These are phyloP conservation scores for Penicillium malachiteum DNA, from an alignment of 495 filamentous ascomycete genomes.

Conservation along the genomic window DNA sequence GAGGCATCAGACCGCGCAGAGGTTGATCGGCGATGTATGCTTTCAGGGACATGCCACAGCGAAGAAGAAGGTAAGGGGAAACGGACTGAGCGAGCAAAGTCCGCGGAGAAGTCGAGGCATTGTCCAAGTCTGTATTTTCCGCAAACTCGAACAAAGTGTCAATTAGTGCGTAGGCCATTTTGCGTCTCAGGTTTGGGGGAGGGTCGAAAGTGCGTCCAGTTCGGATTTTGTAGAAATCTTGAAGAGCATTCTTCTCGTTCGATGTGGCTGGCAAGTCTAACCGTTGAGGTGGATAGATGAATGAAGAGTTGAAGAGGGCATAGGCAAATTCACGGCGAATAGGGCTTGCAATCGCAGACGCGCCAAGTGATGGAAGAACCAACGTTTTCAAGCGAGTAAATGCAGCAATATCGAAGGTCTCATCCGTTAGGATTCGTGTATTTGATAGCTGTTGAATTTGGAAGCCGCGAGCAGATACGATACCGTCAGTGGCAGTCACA, in stretches of 20 bases:
- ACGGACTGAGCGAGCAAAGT: slow-evolving; percentile 70
- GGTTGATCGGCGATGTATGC: slow-evolving; percentile 91
- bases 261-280: slow-evolving; percentile 57
- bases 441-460: slow-evolving; percentile 28
- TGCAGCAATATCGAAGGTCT: slow-evolving; percentile 76
- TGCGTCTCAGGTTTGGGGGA: slow-evolving; percentile 58
- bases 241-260: slow-evolving; percentile 53
- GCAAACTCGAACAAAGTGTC: slow-evolving; percentile 75
- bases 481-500: slow-evolving; percentile 39
- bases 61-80: slow-evolving; percentile 80
- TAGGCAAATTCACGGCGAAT: slow-evolving; percentile 69
- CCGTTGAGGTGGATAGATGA: slow-evolving; percentile 70
- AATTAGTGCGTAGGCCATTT: slow-evolving; percentile 76
- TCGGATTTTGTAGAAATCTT: slow-evolving; percentile 62
- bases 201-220: slow-evolving; percentile 70
- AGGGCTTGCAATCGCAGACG: slow-evolving; percentile 59
- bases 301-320: slow-evolving; percentile 77
- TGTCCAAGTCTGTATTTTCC: slow-evolving; percentile 5
- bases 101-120: slow-evolving; percentile 23
- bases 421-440: slow-evolving; percentile 38
- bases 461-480: slow-evolving; percentile 40
- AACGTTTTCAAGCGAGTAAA: slow-evolving; percentile 67
- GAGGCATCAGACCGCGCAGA: slow-evolving; percentile 85
- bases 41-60: slow-evolving; percentile 74
- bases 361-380: slow-evolving; percentile 73